Evolutionary conservation across 2,329 filamentous ascomycete species (phyloP).

Genomic region (Chrysoporthe cubensis): DNA sequence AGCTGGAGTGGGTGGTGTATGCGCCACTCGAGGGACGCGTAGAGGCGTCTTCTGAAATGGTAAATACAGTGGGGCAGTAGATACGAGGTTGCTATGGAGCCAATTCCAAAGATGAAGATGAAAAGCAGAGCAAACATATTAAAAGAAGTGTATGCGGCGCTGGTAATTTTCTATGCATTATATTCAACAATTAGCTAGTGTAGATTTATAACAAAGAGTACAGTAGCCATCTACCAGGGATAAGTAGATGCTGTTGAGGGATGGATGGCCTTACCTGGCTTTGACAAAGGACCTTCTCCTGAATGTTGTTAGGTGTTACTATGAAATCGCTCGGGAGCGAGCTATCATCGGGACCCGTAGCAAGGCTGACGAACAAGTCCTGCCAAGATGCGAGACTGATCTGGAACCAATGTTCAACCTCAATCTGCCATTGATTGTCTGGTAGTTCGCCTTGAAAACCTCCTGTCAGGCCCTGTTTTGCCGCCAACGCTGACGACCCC

Average conservation of each 20-base stretch:
- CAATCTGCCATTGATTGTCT: slow-evolving; percentile 9
- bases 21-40: slow-evolving; percentile 7
- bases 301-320: background rate
- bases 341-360: background rate
- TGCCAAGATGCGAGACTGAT: slow-evolving; percentile 1
- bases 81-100: slow-evolving; percentile 1
- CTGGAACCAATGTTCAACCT: slow-evolving; percentile 10
- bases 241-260: too few species aligned
- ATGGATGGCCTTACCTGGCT: background rate
- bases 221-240: background rate
- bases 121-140: slow-evolving; percentile 11
- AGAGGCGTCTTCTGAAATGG: background rate
- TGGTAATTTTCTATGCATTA: background rate
- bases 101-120: slow-evolving; percentile 6
- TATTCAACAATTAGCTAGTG: background rate
- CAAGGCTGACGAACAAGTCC: slow-evolving; percentile 2
- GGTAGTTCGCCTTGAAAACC: background rate
- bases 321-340: background rate
- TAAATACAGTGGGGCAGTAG: slow-evolving; percentile 4
- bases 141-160: slow-evolving; percentile 5
- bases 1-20: slow-evolving; percentile 8
- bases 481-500: background rate
- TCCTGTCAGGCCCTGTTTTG: slow-evolving; percentile 1
- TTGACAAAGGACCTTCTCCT: background rate
- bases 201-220: background rate